These are phyloP conservation scores for Penicillium roqueforti DNA, from an alignment of 495 filamentous ascomycete genomes.

Conservation along the genomic window DNA sequence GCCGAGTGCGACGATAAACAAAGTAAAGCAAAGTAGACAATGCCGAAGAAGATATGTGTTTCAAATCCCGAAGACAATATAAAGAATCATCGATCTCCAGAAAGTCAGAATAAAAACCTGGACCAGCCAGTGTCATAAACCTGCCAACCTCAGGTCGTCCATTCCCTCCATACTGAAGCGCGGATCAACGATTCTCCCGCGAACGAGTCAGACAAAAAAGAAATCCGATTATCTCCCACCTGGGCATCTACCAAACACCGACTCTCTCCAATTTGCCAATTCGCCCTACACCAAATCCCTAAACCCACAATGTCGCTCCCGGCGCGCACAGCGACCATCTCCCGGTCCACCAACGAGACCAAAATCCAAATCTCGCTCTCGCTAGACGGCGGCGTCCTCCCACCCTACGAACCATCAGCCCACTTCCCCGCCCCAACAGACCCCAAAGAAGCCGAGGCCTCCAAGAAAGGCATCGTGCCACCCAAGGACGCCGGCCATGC, in stretches of 20 bases:
- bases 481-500: slow-evolving; percentile 77
- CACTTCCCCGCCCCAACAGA: slow-evolving; percentile 39
- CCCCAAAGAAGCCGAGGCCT: slow-evolving; percentile 39
- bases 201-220: slow-evolving; percentile 21
- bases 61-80: background rate
- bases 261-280: background rate
- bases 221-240: slow-evolving; percentile 21
- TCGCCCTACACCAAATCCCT: slow-evolving; percentile 5
- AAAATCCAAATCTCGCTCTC: slow-evolving; percentile 89
- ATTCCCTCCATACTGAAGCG: background rate
- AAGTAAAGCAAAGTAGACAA: background rate
- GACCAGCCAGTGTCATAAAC: slow-evolving; percentile 22
- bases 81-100: background rate
- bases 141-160: slow-evolving; percentile 1
- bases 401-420: slow-evolving; percentile 51
- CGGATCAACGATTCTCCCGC: slow-evolving; percentile 30
- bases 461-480: slow-evolving; percentile 76
- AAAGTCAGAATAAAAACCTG: background rate
- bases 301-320: slow-evolving; percentile 32
- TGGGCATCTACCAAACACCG: background rate
- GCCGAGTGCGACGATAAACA: slow-evolving; percentile 5
- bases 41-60: background rate
- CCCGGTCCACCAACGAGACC: slow-evolving; percentile 92
- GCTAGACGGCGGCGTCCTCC: slow-evolving; percentile 81
- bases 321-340: slow-evolving; percentile 66